A percentile compares a stretch with the other conserved stretches of the same genome.
These are phyloP conservation scores for Mercurialis annua DNA, from an alignment of 345 rosid species.

Conservation along the genomic window DNA sequence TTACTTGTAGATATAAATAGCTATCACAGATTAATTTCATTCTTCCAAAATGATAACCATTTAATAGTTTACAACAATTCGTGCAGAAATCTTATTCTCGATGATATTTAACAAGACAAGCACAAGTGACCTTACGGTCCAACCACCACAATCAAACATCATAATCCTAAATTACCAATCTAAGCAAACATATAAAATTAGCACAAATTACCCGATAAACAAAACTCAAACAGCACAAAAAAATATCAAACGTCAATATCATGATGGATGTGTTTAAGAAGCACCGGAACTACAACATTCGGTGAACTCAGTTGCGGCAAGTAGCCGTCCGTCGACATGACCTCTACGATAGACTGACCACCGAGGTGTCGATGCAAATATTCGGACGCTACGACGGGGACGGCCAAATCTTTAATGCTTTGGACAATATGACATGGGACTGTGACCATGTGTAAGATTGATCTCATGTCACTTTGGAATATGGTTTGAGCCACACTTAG, in stretches of 20 bases:
- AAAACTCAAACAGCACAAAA: neutral
- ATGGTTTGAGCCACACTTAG: slow-evolving; percentile 64
- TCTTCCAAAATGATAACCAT: no score
- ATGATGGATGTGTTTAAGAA: slow-evolving; percentile 67
- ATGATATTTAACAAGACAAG: no score
- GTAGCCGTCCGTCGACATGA: slow-evolving; percentile 79
- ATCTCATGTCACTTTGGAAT: slow-evolving; percentile 75
- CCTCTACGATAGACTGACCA: slow-evolving; percentile 69
- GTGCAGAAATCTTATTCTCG: no score
- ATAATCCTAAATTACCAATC: neutral
- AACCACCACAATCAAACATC: no score
- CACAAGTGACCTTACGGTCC: no score
- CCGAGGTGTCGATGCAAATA: slow-evolving; percentile 68
- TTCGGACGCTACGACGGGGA: slow-evolving; percentile 73
- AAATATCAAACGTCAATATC: slow-evolving; percentile 39
- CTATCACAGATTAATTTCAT: no score
- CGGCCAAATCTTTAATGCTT: slow-evolving; percentile 82
- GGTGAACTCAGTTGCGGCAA: slow-evolving; percentile 96
- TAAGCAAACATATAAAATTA: no score
- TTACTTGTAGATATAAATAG: no score
- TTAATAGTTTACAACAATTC: no score
- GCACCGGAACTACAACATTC: slow-evolving; percentile 66
- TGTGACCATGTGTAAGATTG: slow-evolving; percentile 44
- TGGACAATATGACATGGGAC: slow-evolving; percentile 90
- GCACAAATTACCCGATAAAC: neutral